Evolutionary conservation across 495 filamentous ascomycete species (phyloP), one percentile per base, ranked within the genome.

Genomic region (Jackrogersella multiformis): DNA sequence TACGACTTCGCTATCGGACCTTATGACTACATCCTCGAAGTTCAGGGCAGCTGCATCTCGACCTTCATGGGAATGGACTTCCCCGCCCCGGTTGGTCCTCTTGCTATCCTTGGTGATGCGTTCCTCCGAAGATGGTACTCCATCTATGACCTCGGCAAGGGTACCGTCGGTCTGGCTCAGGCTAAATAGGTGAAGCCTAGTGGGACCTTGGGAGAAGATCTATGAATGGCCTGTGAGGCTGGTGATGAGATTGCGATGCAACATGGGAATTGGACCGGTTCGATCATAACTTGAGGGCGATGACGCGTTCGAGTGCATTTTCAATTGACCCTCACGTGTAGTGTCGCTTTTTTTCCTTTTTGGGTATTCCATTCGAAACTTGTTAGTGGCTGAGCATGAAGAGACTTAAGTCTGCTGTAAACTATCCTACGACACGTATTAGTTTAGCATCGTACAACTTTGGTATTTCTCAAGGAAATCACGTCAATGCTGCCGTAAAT

Each of bases 11-110:
- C 89, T 72, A 97, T 99, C 72, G 77, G 82, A 62, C 81, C 96
- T 5, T 90, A 89, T 63, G 96, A 99, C 81, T 99, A 99, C 83
- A 93, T 97, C 75, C 87, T 99, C 51, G 96, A 99, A 78, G 88
- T 96, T 39, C 90, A 92, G 75, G 95, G 96, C 63, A 92, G 89
- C 74, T 99, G 96, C 82, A 96, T 99, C 80, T 96, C 92, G 49
- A 89, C 91, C 65, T 96, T 99, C 83, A 94, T 97, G 88, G 94
- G 94, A 69, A 96, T 97, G 90, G 95, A 98, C 79, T 91, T 97
- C 86, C 92, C 92, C 20, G 90, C 89, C 72, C 93, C 93, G 5
- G 88, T 90, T 61, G 95, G 96, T 13, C 96, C 96, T 58, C 85
- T 99, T 52, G 96, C 92, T 42, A 98, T 99, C 64, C 87, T 99